Evolutionary conservation across 495 filamentous ascomycete species (phyloP).

Genomic region (Hyphodiscus hymeniophilus): DNA sequence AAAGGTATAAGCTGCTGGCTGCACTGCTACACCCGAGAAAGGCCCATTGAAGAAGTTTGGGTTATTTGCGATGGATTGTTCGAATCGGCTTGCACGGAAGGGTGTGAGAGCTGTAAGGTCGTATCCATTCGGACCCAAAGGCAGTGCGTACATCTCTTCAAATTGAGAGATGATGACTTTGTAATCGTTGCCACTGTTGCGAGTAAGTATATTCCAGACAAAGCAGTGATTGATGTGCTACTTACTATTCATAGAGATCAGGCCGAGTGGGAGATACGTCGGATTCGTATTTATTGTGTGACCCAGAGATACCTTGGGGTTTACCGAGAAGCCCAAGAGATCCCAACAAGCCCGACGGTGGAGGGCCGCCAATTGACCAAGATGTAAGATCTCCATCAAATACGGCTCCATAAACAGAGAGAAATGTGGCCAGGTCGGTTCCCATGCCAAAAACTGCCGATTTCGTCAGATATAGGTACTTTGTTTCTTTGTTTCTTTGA

Average conservation of each 20-base stretch:
- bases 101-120: slow-evolving; percentile 22
- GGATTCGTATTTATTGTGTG: slow-evolving; percentile 28
- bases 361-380: slow-evolving; percentile 14
- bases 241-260: slow-evolving; percentile 36
- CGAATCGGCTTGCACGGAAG: slow-evolving; percentile 31
- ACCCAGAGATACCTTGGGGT: slow-evolving; percentile 10
- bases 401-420: slow-evolving; percentile 34
- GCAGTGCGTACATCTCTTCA: slow-evolving; percentile 25
- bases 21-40: slow-evolving; percentile 35
- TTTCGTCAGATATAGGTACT: too few relatives aligned
- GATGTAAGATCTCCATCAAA: slow-evolving; percentile 34
- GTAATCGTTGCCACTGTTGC: slow-evolving; percentile 27
- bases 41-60: slow-evolving; percentile 47
- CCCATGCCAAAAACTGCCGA: too few relatives aligned
- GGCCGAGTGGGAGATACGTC: slow-evolving; percentile 47
- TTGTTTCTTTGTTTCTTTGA: too few relatives aligned
- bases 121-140: slow-evolving; percentile 28
- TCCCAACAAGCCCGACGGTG: background rate
- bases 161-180: slow-evolving; percentile 37
- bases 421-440: too few relatives aligned
- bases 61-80: slow-evolving; percentile 41
- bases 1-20: slow-evolving; percentile 40
- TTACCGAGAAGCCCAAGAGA: too few relatives aligned
- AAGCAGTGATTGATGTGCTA: background rate
- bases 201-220: background rate